Conservation (phyloP, 2,329 filamentous ascomycete genomes). For the Neospermospora avenae region DNA sequence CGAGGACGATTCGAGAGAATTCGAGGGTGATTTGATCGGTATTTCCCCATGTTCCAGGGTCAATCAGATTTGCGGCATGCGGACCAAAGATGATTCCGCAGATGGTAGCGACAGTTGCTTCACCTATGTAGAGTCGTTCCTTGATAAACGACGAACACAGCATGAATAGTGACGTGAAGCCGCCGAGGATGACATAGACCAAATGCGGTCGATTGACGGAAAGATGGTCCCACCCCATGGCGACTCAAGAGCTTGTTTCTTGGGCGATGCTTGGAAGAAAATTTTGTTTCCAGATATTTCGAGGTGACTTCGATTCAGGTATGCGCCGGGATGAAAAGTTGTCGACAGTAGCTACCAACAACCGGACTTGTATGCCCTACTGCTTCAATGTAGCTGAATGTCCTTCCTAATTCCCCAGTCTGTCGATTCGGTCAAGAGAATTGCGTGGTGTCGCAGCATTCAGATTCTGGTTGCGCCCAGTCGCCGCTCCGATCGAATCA, state of each 20-base stretch:
- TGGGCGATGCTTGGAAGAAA: slow-evolving; percentile 1
- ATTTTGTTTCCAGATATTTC: not conserved
- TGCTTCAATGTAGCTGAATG: slow-evolving; percentile 16
- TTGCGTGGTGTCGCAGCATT: slow-evolving; percentile 41
- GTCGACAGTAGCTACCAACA: not conserved
- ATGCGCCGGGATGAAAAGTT: not conserved
- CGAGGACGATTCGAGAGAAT: slow-evolving; percentile 83
- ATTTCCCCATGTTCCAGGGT: slow-evolving; percentile 74
- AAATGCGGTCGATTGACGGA: slow-evolving; percentile 91
- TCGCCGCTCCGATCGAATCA: slow-evolving; percentile 41
- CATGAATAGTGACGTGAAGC: slow-evolving; percentile 98
- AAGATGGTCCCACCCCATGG: slow-evolving; percentile 77
- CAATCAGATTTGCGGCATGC: slow-evolving; percentile 75
- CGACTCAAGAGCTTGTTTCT: slow-evolving; percentile 12
- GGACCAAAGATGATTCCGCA: slow-evolving; percentile 89
- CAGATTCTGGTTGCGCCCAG: slow-evolving; percentile 45
- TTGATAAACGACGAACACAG: slow-evolving; percentile 97
- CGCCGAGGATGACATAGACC: slow-evolving; percentile 97
- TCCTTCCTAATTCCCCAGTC: slow-evolving; percentile 33
- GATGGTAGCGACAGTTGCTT: slow-evolving; percentile 89
- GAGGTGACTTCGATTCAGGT: not conserved
- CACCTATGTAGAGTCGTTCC: slow-evolving; percentile 96
- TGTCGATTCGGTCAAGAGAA: slow-evolving; percentile 33
- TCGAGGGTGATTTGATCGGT: slow-evolving; percentile 84
- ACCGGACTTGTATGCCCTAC: not conserved